Conservation (phyloP, 2,329 filamentous ascomycete genomes). For the Verticillium tricorpus region DNA sequence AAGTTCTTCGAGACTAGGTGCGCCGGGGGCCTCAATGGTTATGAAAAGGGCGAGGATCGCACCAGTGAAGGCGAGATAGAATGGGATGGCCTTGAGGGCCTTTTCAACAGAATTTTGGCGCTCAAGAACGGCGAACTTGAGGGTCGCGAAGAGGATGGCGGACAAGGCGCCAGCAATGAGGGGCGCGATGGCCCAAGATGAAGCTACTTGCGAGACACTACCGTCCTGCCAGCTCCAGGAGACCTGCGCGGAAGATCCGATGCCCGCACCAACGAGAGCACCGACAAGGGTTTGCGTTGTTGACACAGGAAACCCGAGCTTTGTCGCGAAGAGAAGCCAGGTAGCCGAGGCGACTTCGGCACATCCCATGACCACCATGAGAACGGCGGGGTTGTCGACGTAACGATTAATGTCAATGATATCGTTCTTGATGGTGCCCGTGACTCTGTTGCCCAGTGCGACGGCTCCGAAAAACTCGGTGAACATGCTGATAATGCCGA, state of each 20-base stretch:
- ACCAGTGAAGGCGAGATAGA: constrained; percentile 20
- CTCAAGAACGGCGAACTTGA: constrained; percentile 13
- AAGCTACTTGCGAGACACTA: constrained; percentile 17
- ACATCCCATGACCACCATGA: constrained; percentile 10
- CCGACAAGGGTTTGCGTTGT: constrained; percentile 11
- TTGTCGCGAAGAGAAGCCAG: constrained; percentile 10
- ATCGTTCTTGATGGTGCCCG: constrained; percentile 36
- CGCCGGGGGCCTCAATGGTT: constrained; percentile 13
- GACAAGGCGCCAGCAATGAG: constrained; percentile 12
- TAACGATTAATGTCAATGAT: constrained; percentile 34
- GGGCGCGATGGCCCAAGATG: constrained; percentile 16
- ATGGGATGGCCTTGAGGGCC: constrained; percentile 15
- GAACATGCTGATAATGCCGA: constrained; percentile 39
- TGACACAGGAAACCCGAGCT: constrained; percentile 10
- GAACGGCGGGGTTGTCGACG: constrained; percentile 14
- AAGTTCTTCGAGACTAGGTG: constrained; percentile 24
- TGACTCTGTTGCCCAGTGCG: constrained; percentile 41
- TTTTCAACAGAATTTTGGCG: constrained; percentile 13
- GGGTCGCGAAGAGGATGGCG: constrained; percentile 11
- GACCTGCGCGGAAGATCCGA: constrained; percentile 24
- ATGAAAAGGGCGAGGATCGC: constrained; percentile 18
- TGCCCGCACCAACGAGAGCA: constrained; percentile 11
- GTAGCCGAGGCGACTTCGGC: constrained; percentile 11
- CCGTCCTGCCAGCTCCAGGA: constrained; percentile 14
- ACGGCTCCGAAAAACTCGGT: constrained; percentile 51